Base-by-base conservation (phyloP, 202 grass and related monocot genomes). In the Schoenoplectus tabernaemontani region DNA sequence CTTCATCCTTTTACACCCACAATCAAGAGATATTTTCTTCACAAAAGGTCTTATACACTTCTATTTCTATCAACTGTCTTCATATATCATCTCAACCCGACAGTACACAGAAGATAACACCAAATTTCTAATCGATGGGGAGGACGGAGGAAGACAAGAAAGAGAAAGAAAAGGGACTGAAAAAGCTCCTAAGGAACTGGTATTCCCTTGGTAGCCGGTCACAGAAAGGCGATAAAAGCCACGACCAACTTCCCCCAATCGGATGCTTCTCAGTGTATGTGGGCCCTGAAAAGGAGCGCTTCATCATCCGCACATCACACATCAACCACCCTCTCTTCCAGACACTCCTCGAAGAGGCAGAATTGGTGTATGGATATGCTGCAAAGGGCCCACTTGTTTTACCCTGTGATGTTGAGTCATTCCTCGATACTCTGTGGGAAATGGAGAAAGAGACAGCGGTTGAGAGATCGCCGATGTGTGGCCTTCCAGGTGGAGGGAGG, bases 241-340 rank as follows among this genome's bases (percentile, higher is more conserved):
- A 11, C 72, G 57, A 76, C 72, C 24, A 33, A 15, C 77, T 79
- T 7, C 81, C 82, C 6, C 57, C 87, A 0, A 66, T 82, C 4
- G 91, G 93, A 68, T 92, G 82, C 87, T 87, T 96, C 84, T 78
- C 93, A 11, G 86, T 96, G 57, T 84, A 92, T 57, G 93, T 96
- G 10, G 93, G 93, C 1, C 51, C 84, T 13, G 84, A 85, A 32
- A 81, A 86, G 43, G 87, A 87, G 69, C 86, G 93, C 0, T 92
- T 96, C 82, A 63, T 87, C 50, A 90, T 96, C 77, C 87, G 82
- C 64, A 79, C 82, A 11, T 65, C 84, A 65, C 48, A 71, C 59
- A 26, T 90, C 58, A 88, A 88, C 71, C 93, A 96, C 79, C 87
- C 77, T 37, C 80, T 90, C 37, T 92, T 96, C 50, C 82, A 71